Evolutionary conservation across 208 protist genomes (phyloP).

Genomic region (Strigomonas culicis): DNA sequence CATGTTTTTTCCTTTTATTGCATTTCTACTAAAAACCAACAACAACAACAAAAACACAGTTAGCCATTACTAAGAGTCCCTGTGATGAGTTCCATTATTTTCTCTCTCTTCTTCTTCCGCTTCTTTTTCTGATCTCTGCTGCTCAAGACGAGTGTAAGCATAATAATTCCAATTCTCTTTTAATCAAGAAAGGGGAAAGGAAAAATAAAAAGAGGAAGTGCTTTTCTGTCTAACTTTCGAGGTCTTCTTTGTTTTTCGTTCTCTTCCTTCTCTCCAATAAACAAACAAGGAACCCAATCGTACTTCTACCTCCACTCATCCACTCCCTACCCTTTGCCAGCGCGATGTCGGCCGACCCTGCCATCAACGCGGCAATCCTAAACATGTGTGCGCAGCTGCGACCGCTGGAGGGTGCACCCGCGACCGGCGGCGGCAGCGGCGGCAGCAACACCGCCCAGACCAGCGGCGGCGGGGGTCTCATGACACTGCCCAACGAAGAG

Average conservation of each 20-base stretch:
- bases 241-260: slow-evolving; percentile 1
- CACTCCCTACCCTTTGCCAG: slow-evolving; percentile 8
- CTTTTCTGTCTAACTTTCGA: background rate
- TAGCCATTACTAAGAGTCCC: too few relatives aligned
- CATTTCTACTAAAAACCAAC: too few relatives aligned
- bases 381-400: slow-evolving; percentile 36
- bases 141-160: too few relatives aligned
- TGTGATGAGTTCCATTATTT: background rate
- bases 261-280: background rate
- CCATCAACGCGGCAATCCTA: slow-evolving; percentile 48
- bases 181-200: background rate
- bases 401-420: too few relatives aligned
- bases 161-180: background rate
- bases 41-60: too few relatives aligned
- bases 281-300: too few relatives aligned
- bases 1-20: background rate
- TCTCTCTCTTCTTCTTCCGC: background rate
- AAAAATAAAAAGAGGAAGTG: background rate
- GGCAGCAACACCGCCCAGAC: background rate
- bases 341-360: slow-evolving; percentile 43
- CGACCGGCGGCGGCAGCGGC: background rate
- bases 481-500: too few relatives aligned
- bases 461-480: too few relatives aligned
- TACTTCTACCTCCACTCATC: background rate
- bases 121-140: background rate